Evolutionary conservation across 345 rosid genomes (phyloP).

Genomic region (Boechera retrofracta): DNA sequence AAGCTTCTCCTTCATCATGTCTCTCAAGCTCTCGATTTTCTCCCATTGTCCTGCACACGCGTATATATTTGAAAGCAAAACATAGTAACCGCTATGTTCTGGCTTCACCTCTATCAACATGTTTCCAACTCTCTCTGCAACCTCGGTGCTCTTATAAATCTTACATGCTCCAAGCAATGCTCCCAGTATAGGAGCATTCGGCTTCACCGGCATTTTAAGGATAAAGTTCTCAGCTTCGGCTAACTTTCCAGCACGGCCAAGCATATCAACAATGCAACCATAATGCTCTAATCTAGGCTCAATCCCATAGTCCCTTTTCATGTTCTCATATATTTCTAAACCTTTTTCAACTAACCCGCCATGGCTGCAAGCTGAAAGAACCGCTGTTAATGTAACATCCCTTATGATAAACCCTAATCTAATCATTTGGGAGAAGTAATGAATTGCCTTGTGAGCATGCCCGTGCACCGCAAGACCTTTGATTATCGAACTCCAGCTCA

Average conservation of each 20-base stretch:
- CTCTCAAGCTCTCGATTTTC: conserved; percentile 55
- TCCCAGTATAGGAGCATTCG: conserved; percentile 75
- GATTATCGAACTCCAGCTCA: conserved; percentile 73
- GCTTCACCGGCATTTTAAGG: conserved; percentile 66
- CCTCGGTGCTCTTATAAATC: conserved; percentile 63
- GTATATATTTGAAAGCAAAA: conserved; percentile 70
- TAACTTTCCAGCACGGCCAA: conserved; percentile 77
- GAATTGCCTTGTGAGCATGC: conserved; percentile 54
- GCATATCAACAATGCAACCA: conserved; percentile 79
- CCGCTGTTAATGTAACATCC: conserved; percentile 67
- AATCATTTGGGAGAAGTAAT: conserved; percentile 59
- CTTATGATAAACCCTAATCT: conserved; percentile 53
- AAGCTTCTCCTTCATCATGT: conserved; percentile 68
- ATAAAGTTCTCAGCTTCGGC: conserved; percentile 70
- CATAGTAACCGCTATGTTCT: conserved; percentile 76
- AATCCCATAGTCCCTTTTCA: conserved; percentile 52
- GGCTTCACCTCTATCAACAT: conserved; percentile 61
- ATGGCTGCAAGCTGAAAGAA: conserved; percentile 80
- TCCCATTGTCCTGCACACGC: conserved; percentile 69
- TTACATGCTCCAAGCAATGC: conserved; percentile 81
- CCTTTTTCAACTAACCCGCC: conserved; percentile 72
- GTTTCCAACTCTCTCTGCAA: conserved; percentile 68
- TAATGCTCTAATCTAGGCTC: conserved; percentile 78
- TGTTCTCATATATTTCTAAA: conserved; percentile 59
- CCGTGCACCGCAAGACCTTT: conserved; percentile 76